Percentiles rank a stretch among this genome's conserved stretches.
Conservation (phyloP, 2,329 filamentous ascomycete species). For the Proliferodiscus dingleyae region DNA sequence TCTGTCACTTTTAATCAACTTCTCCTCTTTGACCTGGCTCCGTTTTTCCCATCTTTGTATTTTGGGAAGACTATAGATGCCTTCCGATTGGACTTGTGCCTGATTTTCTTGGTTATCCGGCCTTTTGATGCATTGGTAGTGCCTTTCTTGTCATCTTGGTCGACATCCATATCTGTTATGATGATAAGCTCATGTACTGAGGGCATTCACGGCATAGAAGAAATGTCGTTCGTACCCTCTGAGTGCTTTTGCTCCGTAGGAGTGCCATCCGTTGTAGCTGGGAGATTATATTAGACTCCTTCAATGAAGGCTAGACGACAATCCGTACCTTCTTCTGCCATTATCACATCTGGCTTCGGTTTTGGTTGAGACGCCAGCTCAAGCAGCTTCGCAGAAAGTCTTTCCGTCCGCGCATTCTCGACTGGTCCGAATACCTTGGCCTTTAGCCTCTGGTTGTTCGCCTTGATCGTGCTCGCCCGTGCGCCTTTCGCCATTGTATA, state of each 20-base stretch:
- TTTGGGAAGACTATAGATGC: conserved; percentile 57
- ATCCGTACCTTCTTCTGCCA: conserved; percentile 37
- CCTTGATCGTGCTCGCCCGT: conserved; percentile 73
- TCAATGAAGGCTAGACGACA: neutral
- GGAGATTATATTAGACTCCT: conserved; percentile 10
- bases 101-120: conserved; percentile 51
- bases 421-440: conserved; percentile 78
- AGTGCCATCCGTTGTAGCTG: conserved; percentile 13
- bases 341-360: conserved; percentile 48
- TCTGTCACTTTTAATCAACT: conserved; percentile 13
- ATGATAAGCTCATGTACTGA: conserved; percentile 6
- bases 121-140: conserved; percentile 39
- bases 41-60: conserved; percentile 46
- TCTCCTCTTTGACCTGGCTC: conserved; percentile 22
- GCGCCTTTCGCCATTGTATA: conserved; percentile 79
- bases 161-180: conserved; percentile 53
- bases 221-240: conserved; percentile 20
- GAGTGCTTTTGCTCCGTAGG: conserved; percentile 16
- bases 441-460: conserved; percentile 78
- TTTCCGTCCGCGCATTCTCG: conserved; percentile 72
- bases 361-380: conserved; percentile 75
- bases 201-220: neutral
- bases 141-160: conserved; percentile 37
- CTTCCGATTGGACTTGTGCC: conserved; percentile 37
- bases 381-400: conserved; percentile 79